Percentiles rank a stretch among this genome's conserved stretches.
Evolutionary conservation across 768 basidiomycete species (phyloP).

Genomic region (Sarcomyxa edulis): DNA sequence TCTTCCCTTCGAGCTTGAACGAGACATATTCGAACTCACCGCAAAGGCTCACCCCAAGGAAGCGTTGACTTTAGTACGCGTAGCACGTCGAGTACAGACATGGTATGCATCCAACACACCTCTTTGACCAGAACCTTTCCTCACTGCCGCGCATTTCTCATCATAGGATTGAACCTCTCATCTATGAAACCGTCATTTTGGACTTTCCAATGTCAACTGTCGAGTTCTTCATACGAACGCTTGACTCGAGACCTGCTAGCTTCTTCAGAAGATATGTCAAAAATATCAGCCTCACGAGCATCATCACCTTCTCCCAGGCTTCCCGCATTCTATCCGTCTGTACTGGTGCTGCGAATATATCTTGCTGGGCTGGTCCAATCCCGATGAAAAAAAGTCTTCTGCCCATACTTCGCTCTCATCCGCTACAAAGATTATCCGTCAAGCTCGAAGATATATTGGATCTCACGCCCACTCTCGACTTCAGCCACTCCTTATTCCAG

Average conservation of each 20-base stretch:
- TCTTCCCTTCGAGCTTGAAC: slow-evolving; percentile 33
- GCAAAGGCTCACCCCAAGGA: slow-evolving; percentile 18
- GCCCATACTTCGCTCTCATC: slow-evolving; percentile 18
- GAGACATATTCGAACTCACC: slow-evolving; percentile 30
- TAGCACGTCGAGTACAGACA: slow-evolving; percentile 24
- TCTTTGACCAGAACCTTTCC: neutral
- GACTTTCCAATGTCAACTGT: slow-evolving; percentile 17
- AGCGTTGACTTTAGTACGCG: slow-evolving; percentile 25
- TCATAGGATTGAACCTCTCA: slow-evolving; percentile 33
- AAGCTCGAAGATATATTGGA: too few species aligned
- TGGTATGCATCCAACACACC: slow-evolving; percentile 22
- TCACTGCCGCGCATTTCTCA: neutral
- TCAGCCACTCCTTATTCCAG: slow-evolving; percentile 17
- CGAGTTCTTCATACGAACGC: slow-evolving; percentile 27
- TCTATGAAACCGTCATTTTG: slow-evolving; percentile 32
- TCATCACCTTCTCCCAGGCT: slow-evolving; percentile 20
- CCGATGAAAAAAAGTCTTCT: slow-evolving; percentile 14
- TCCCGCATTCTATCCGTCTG: slow-evolving; percentile 26
- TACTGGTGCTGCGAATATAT: slow-evolving; percentile 29
- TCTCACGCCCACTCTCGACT: slow-evolving; percentile 9
- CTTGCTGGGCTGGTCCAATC: slow-evolving; percentile 16
- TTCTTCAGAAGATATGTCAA: slow-evolving; percentile 32
- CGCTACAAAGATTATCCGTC: slow-evolving; percentile 28
- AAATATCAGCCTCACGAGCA: slow-evolving; percentile 29
- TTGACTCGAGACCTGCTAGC: slow-evolving; percentile 22